Percentiles rank a stretch among this genome's conserved stretches.
phyloP scores from a whole-genome alignment of 2,329 filamentous ascomycete genomes.

The Xenosphaeropsis pyriputrescens region DNA sequence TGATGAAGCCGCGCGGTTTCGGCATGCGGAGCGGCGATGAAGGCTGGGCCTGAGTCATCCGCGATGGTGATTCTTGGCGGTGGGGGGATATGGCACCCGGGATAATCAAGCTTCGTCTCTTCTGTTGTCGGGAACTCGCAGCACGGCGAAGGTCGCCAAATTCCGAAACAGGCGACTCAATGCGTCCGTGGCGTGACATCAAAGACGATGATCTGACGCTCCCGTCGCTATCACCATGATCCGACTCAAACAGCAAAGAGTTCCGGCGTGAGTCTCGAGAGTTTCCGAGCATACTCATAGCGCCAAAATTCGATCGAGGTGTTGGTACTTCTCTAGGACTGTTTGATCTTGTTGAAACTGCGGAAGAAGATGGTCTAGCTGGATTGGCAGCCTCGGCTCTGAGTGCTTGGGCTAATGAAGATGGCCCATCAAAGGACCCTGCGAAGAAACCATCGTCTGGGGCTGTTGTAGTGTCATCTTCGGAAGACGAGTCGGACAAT shows the following conservation, averaged over 20 bases:
- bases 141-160: conserved; percentile 62
- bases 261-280: conserved; percentile 52
- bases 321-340: conserved; percentile 88
- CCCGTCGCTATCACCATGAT: conserved; percentile 72
- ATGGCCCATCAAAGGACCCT: conserved; percentile 42
- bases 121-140: conserved; percentile 66
- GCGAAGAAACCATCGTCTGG: conserved; percentile 35
- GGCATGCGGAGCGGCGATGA: conserved; percentile 77
- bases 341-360: conserved; percentile 64
- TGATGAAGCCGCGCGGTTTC: conserved; percentile 56
- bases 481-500: conserved; percentile 57
- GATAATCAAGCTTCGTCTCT: conserved; percentile 75
- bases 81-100: conserved; percentile 66
- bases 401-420: conserved; percentile 40
- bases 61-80: conserved; percentile 78
- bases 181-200: conserved; percentile 53
- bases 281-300: conserved; percentile 39
- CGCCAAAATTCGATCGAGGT: conserved; percentile 64
- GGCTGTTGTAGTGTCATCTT: conserved; percentile 24
- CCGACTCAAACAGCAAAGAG: conserved; percentile 71
- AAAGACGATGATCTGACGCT: conserved; percentile 72
- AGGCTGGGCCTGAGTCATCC: conserved; percentile 52
- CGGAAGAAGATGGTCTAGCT: conserved; percentile 33
- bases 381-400: conserved; percentile 20
- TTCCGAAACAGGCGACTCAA: conserved; percentile 85